Evolutionary conservation across 441 rosid species (phyloP), one percentile per base, ranked within the genome.

Genomic region (Sinapis alba): DNA sequence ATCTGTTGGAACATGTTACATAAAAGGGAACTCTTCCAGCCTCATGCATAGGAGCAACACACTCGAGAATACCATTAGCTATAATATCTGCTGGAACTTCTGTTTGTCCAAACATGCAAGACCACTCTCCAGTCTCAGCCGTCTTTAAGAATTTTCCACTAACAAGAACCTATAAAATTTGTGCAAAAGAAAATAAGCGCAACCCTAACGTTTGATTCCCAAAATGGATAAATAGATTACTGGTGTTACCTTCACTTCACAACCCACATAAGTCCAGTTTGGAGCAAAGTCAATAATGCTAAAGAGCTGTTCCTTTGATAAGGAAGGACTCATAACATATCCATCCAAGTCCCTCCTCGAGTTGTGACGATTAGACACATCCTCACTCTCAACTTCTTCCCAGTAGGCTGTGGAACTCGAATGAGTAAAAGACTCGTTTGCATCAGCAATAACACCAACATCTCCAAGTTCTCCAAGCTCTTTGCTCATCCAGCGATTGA

Each of bases 381-480:
- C 83, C 72, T 84, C 96, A 81, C 81, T 78, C 72, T 87, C 93
- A 62, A 85, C 88, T 6, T 86, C 80, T 32, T 83, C 90, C 98
- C 97, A 89, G 69, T 85, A 88, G 43, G 87, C 71, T 61, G 82
- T 86, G 11, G 87, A 81, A 81, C 79, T 84, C 65, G 97, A 81
- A 21, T 84, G 87, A 67, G 80, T 65, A 74, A 66, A 85, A 15
- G 87, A 80, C 72, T 86, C 92, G 36, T 81, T 84, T 62, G 90
- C 94, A 77, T 90, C 93, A 77, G 88, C 97, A 34, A 87, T 87
- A 78, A 85, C 98, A 76, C 82, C 84, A 59, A 90, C 98, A 79
- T 95, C 98, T 74, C 88, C 98, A 72, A 94, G 90, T 86, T 92
- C 98, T 76, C 89, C 98, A 72, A 94, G 91, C 84, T 92, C 98